phyloP scores from a whole-genome alignment of 2,329 filamentous ascomycete species.

The Alternaria dauci region DNA sequence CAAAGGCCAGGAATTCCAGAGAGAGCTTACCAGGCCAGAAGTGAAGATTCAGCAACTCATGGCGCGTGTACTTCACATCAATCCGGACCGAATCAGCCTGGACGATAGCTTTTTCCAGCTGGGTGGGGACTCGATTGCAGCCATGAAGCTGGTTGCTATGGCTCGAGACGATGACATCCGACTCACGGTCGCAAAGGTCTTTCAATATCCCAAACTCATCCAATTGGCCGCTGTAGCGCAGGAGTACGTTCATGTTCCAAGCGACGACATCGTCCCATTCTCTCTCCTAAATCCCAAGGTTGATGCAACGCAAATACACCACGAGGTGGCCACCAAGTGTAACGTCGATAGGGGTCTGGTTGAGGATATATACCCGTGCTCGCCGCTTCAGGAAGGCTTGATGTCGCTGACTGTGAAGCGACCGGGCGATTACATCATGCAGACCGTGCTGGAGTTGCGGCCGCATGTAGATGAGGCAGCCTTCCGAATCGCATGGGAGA shows the following conservation, averaged over 20 bases:
- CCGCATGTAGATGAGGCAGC: background rate
- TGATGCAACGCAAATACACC: background rate
- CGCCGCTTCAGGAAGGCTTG: slow-evolving; percentile 63
- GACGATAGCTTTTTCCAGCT: slow-evolving; percentile 53
- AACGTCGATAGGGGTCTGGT: background rate
- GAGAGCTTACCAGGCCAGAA: too few species aligned
- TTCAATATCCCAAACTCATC: slow-evolving; percentile 2
- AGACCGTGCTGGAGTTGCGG: slow-evolving; percentile 47
- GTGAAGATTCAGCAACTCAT: too few species aligned
- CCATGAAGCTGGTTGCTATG: slow-evolving; percentile 40
- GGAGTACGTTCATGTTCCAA: background rate
- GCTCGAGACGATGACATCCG: background rate
- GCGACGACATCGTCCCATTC: background rate
- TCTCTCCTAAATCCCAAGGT: background rate
- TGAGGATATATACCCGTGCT: slow-evolving; percentile 59
- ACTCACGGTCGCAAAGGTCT: background rate
- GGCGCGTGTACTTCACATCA: too few species aligned
- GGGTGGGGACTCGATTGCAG: slow-evolving; percentile 56
- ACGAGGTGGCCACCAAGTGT: background rate
- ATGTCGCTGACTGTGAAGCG: slow-evolving; percentile 63
- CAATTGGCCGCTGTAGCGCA: background rate
- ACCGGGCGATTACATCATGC: slow-evolving; percentile 56
- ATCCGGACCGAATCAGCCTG: too few species aligned
- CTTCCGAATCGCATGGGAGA: slow-evolving; percentile 13
- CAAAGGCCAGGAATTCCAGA: too few species aligned